Base-by-base conservation (phyloP, 805 yeast genomes). In the Nakazawaea pomicola region DNA sequence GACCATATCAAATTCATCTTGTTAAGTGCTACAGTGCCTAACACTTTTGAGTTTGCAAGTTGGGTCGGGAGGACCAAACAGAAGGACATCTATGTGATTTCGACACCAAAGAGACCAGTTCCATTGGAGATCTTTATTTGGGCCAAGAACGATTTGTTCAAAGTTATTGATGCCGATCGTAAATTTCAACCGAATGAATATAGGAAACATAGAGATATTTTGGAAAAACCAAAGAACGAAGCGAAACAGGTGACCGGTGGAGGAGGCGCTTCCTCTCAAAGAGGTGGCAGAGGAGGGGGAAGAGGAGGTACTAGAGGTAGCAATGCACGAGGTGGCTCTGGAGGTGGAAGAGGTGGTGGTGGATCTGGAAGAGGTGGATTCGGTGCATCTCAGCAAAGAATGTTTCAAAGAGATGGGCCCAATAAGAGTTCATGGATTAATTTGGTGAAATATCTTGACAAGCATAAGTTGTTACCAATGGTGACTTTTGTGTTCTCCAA, bases 1-100 rank as follows among this genome's bases (percentile, higher is more conserved):
- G 96, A 90, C 49, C 97, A 93, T 57, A 93, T 93, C 44, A 91
- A 91, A 55, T 84, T 86, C 52, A 88, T 93, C 47, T 67, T 93
- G 30, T 68, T 93, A 29, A 87, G 96, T 10, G 99, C 99, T 4
- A 93, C 99, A 0, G 98, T 93, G 6, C 99, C 99, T n/a, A 93
- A 93, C 58, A 91, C 99, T 0, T 84, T 76, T 57, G 99, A 93
- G 57, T 93, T 93, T 70, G 99, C 99, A 7, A 86, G 83, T 49
- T 93, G 99, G 99, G 91, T 93, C 15, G 98, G 99, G 4, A 74
- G 99, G 60, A 93, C 99, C 0, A 93, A 93, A 57, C 90, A 87
- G 52, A 91, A 90, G 59, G 95, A 93, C 54, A 91, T 93, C 7
- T 91, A 93, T 54, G 99, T 93, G 36, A 93, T 93, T 16, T 88